Evolutionary conservation across 805 yeast genomes (phyloP), one percentile per base, ranked within the genome.

Genomic region (Yarrowia sp.): DNA sequence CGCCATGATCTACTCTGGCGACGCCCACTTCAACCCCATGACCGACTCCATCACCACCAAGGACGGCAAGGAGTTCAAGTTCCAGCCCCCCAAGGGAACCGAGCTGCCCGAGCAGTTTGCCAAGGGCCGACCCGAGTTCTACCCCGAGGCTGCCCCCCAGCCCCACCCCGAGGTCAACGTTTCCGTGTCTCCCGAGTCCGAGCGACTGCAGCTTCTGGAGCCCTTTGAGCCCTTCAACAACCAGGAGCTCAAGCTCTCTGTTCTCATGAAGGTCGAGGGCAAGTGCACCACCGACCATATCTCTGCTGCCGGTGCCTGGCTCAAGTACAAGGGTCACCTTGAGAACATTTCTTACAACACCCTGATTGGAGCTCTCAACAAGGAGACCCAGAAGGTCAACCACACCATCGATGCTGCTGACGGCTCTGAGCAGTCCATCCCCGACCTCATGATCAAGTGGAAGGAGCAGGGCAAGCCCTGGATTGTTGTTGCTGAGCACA

Each of bases 261-360:
- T 94, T 1, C 81, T 93, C 71, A 80, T 94, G 77, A 94, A 94
- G 81, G 98, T 95, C 56, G 94, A 92, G 81, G 99, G 99, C 72
- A 94, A 94, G 80, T 95, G 98, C 84, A 94, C 99, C 50, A 94
- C 99, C 46, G 99, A 94, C 79, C 99, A 94, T 78, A 95, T 94
- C 74, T 92, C 98, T 35, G 98, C 98, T 66, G 99, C 99, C 56
- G 99, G 99, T 76, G 96, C 89, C 15, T 94, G 99, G 99, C 86
- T 94, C 81, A 95, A 95, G 83, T 94, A 95, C 83, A 95, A 95
- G 82, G 99, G 99, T 50, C 99, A 94, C 77, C 84, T 94, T 76
- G 97, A 94, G 78, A 94, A 94, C 81, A 95, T 94, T 73, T 90
- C 97, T 10, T 86, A 95, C 82, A 94, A 94, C 82, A 95, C 98